phyloP scores from a whole-genome alignment of 2,329 filamentous ascomycete genomes.

The Xylaria sp. region DNA sequence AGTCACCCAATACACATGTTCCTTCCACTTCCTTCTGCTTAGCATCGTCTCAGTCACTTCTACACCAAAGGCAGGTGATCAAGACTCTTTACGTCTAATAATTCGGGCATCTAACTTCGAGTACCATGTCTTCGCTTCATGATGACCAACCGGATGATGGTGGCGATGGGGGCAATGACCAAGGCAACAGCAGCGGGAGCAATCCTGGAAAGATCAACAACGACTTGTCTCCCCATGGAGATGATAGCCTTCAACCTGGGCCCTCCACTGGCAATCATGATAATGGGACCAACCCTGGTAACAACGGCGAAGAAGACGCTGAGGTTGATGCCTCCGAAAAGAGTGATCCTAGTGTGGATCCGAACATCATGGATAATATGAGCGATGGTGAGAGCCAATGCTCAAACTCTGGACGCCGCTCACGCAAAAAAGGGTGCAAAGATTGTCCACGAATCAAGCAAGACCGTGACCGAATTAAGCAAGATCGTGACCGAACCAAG shows the following conservation, averaged over 20 bases:
- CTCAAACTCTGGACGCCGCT: background rate
- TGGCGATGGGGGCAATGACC: background rate
- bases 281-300: no score
- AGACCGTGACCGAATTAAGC: background rate
- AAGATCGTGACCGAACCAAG: no score
- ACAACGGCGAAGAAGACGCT: no score
- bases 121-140: slow-evolving; percentile 18
- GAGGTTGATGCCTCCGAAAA: no score
- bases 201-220: background rate
- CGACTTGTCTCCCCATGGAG: background rate
- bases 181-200: background rate
- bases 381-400: background rate
- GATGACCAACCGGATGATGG: background rate
- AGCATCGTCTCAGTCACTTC: background rate
- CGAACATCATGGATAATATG: slow-evolving; percentile 13
- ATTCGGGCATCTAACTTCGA: background rate
- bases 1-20: background rate
- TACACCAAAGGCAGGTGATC: background rate
- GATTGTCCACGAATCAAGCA: background rate
- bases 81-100: background rate
- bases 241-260: no score
- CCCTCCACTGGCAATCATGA: no score
- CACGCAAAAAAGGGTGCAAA: background rate
- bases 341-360: slow-evolving; percentile 7
- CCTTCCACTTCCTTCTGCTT: background rate